Conservation (phyloP, 495 filamentous ascomycete species). For the Lindgomyces ingoldianus region DNA sequence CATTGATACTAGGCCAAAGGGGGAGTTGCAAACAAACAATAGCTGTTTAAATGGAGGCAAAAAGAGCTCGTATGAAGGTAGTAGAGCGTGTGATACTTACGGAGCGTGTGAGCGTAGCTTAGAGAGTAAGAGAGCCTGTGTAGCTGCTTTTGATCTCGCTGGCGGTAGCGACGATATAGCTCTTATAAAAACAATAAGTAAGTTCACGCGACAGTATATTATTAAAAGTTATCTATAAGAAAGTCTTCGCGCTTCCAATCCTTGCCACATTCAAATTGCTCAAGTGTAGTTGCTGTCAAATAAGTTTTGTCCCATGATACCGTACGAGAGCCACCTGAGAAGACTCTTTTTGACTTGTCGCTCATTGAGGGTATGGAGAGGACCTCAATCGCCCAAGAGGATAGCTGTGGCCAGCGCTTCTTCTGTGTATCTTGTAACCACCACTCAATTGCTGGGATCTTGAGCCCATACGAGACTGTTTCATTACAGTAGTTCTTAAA, state of each 20-base stretch:
- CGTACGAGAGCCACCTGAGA: neutral
- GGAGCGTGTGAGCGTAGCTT: neutral
- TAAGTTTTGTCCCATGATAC: neutral
- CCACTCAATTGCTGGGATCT: neutral
- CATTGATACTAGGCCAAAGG: no score
- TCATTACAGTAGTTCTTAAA: conserved; percentile 5
- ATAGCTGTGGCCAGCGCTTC: neutral
- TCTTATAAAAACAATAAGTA: neutral
- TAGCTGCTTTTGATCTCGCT: neutral
- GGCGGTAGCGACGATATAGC: neutral
- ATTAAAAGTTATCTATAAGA: conserved; percentile 6
- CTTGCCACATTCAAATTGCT: neutral
- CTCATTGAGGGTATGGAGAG: neutral
- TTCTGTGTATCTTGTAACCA: neutral
- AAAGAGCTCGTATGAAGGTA: no score
- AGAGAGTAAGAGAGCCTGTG: neutral
- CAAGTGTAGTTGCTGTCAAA: neutral
- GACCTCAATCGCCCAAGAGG: neutral
- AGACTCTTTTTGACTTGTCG: neutral
- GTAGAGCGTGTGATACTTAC: no score
- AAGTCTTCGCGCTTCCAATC: neutral
- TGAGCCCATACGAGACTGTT: neutral
- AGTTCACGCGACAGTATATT: neutral
- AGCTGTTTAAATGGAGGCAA: no score
- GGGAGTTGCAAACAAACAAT: no score